phyloP scores from a whole-genome alignment of 2,329 filamentous ascomycete genomes.

The Ploettnerulaceae sp. region DNA sequence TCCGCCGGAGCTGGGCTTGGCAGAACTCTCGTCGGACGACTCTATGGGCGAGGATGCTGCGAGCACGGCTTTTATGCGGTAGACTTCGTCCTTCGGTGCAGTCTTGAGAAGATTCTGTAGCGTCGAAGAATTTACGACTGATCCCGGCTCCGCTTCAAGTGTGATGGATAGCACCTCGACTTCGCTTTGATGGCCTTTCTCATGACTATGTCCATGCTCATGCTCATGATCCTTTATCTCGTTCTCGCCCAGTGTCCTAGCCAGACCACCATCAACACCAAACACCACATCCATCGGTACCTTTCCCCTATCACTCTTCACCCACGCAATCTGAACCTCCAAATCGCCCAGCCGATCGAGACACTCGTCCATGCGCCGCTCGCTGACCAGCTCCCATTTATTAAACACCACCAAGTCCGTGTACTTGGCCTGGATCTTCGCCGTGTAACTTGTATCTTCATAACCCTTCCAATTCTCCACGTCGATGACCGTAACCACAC shows the following conservation, averaged over 20 bases:
- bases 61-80: constrained; percentile 79
- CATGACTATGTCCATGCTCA: constrained; percentile 41
- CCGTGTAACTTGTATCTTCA: constrained; percentile 65
- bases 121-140: constrained; percentile 51
- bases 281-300: constrained; percentile 78
- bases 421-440: constrained; percentile 66
- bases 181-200: constrained; percentile 66
- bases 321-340: constrained; percentile 64
- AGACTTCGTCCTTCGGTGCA: constrained; percentile 89
- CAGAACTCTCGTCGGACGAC: constrained; percentile 46
- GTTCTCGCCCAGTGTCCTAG: constrained; percentile 47
- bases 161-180: constrained; percentile 89
- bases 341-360: constrained; percentile 63
- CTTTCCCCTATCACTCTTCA: constrained; percentile 77
- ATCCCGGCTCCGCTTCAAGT: constrained; percentile 43
- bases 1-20: constrained; percentile 31
- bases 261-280: constrained; percentile 80
- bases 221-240: constrained; percentile 40
- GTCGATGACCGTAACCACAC: constrained; percentile 67
- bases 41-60: constrained; percentile 43
- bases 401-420: constrained; percentile 70
- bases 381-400: constrained; percentile 64
- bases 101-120: constrained; percentile 62
- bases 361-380: constrained; percentile 57
- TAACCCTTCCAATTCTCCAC: constrained; percentile 75